These are phyloP conservation scores for Pythium angustatum DNA, from an alignment of 352 stramenopile species.

Conservation along the genomic window DNA sequence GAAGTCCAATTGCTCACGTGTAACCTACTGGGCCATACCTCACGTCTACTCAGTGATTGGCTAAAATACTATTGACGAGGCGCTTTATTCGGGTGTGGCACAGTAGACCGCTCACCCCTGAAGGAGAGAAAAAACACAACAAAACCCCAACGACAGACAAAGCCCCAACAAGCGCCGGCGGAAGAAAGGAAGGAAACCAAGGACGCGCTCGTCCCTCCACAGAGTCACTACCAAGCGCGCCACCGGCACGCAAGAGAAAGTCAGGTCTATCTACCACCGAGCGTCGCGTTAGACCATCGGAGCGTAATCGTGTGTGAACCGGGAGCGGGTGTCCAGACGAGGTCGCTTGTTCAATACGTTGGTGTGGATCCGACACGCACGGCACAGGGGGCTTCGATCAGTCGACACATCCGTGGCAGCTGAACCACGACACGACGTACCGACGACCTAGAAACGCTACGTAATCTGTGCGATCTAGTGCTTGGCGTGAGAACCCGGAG, in stretches of 20 bases:
- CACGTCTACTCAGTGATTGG: slow-evolving; percentile 8
- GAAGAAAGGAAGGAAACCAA: slow-evolving; percentile 21
- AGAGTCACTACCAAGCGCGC: background rate
- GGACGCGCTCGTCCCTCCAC: background rate
- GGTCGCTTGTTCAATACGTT: too few species aligned
- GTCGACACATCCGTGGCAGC: background rate
- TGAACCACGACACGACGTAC: background rate
- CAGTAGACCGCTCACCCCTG: slow-evolving; percentile 8
- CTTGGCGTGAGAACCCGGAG: background rate
- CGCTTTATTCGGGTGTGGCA: background rate
- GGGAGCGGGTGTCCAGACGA: too few species aligned
- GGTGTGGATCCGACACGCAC: too few species aligned
- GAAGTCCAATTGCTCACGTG: slow-evolving; percentile 12
- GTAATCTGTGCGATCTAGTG: too few species aligned
- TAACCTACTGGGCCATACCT: background rate
- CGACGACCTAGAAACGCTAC: background rate
- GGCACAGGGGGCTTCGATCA: too few species aligned
- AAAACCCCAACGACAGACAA: slow-evolving; percentile 6
- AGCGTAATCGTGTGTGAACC: too few species aligned
- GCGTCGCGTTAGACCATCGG: too few species aligned
- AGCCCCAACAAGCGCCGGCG: slow-evolving; percentile 6
- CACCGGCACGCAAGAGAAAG: background rate
- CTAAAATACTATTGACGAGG: background rate
- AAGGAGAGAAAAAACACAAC: slow-evolving; percentile 19
- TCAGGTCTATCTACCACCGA: background rate